These are phyloP conservation scores for Zasmidium cellare DNA, from an alignment of 2,329 filamentous ascomycete species.

Conservation along the genomic window DNA sequence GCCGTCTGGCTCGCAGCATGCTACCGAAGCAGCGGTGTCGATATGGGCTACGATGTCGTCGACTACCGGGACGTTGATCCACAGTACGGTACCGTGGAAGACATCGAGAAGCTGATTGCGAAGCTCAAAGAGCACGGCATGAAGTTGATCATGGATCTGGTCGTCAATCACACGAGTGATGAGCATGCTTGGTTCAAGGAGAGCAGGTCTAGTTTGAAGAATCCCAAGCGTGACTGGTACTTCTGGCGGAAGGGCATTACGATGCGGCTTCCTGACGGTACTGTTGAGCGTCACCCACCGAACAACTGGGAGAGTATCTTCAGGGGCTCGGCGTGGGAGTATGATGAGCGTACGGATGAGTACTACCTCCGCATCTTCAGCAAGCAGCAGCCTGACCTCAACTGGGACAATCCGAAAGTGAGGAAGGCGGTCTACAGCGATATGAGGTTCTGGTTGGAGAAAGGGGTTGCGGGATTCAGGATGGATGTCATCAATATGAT, in stretches of 20 bases:
- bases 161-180: slow-evolving; percentile 33
- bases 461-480: slow-evolving; percentile 44
- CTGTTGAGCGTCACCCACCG: slow-evolving; percentile 58
- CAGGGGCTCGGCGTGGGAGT: slow-evolving; percentile 44
- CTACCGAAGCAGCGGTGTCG: slow-evolving; percentile 49
- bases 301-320: slow-evolving; percentile 53
- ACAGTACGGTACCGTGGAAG: slow-evolving; percentile 46
- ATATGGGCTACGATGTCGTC: slow-evolving; percentile 55
- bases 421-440: slow-evolving; percentile 47
- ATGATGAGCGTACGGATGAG: slow-evolving; percentile 46
- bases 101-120: slow-evolving; percentile 46
- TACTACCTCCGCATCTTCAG: slow-evolving; percentile 52
- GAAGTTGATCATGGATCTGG: slow-evolving; percentile 50
- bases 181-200: slow-evolving; percentile 61
- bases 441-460: slow-evolving; percentile 49
- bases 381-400: slow-evolving; percentile 48
- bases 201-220: slow-evolving; percentile 49
- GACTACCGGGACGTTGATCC: slow-evolving; percentile 49
- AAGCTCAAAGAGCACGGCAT: slow-evolving; percentile 45
- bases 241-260: slow-evolving; percentile 66
- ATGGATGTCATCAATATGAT: slow-evolving; percentile 53
- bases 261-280: slow-evolving; percentile 50
- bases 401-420: slow-evolving; percentile 48
- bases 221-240: slow-evolving; percentile 61
- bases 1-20: slow-evolving; percentile 67